A percentile compares a stretch with the other conserved stretches of the same genome.
These are phyloP conservation scores for Phellinidium pouzarii DNA, from an alignment of 1,284 basidiomycete genomes.

Conservation along the genomic window DNA sequence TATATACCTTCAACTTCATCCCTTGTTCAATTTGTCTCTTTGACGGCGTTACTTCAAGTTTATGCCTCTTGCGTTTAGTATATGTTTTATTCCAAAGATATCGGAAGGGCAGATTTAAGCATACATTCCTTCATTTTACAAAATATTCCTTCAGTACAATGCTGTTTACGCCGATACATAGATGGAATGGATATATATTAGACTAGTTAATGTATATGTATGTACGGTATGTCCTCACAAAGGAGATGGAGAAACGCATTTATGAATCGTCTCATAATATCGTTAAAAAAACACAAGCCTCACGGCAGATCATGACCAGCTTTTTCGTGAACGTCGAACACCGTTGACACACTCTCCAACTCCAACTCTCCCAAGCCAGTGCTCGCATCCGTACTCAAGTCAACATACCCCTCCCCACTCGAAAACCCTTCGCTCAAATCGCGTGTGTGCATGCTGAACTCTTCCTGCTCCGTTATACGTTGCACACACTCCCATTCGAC, in stretches of 20 bases:
- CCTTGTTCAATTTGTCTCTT: neutral
- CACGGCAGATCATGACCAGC: neutral
- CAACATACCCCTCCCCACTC: neutral
- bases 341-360: constrained; percentile 3
- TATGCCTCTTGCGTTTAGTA: too few species aligned
- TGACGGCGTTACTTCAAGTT: too few species aligned
- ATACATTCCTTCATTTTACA: too few species aligned
- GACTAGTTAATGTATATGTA: too few species aligned
- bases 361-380: neutral
- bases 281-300: neutral
- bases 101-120: too few species aligned
- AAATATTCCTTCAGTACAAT: too few species aligned
- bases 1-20: too few species aligned
- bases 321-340: neutral
- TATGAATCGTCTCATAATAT: neutral
- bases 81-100: too few species aligned
- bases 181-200: too few species aligned
- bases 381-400: neutral
- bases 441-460: neutral
- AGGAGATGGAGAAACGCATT: neutral
- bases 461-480: constrained; percentile 25
- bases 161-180: too few species aligned
- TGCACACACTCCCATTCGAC: constrained; percentile 93
- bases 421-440: neutral
- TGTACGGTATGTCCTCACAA: neutral